Conservation (phyloP, 371 early-diverging fungal species). For the Apophysomyces ossiformis region DNA sequence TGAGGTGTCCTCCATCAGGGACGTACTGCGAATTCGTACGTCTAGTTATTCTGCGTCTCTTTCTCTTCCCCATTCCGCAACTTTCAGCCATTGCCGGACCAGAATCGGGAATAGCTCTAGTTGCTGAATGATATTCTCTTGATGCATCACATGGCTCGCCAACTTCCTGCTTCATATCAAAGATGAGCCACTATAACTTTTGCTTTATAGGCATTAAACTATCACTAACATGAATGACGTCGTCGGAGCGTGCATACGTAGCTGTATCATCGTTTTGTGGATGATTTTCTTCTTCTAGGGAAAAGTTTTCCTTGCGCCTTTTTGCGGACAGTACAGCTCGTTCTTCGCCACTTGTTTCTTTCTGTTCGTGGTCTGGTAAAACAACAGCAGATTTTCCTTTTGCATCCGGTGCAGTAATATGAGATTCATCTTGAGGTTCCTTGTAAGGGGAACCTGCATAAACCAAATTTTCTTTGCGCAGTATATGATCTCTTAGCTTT, state of each 20-base stretch:
- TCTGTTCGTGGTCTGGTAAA: background rate
- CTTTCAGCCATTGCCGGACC: background rate
- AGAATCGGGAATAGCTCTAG: background rate
- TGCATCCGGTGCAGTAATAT: constrained; percentile 13
- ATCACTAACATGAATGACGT: background rate
- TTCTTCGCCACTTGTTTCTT: background rate
- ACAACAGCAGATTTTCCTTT: background rate
- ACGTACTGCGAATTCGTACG: background rate
- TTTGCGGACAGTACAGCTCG: background rate
- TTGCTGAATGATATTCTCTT: background rate
- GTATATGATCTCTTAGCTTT: constrained; percentile 5
- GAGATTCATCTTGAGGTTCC: background rate
- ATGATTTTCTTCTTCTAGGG: background rate
- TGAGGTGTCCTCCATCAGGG: background rate
- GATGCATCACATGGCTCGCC: background rate
- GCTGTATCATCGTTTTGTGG: background rate
- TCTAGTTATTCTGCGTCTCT: background rate
- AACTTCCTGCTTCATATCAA: too few relatives aligned
- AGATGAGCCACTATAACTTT: background rate
- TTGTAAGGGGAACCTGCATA: background rate
- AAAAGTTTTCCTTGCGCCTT: background rate
- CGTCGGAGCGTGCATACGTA: background rate
- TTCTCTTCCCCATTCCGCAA: background rate
- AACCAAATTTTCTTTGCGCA: background rate
- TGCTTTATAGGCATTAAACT: background rate